A percentile compares a stretch with the other conserved stretches of the same genome.
Evolutionary conservation across 192 early-diverging fungal genomes (phyloP).

Genomic region (Geranomyces variabilis): DNA sequence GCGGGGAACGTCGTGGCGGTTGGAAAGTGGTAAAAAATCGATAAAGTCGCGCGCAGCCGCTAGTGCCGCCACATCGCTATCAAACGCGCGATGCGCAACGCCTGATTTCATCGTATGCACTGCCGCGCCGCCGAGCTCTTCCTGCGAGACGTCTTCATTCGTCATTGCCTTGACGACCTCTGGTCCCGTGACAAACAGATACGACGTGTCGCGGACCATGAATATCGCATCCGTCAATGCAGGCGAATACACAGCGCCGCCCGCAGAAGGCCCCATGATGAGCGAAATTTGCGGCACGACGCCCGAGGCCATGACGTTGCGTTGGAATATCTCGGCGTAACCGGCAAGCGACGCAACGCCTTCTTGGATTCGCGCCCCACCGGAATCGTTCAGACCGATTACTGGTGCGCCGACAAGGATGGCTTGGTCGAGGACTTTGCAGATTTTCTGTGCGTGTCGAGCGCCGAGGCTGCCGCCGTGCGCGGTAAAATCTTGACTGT

Average conservation of each 20-base stretch:
- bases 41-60: constrained; percentile 80
- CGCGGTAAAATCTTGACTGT: constrained; percentile 92
- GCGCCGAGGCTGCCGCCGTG: constrained; percentile 89
- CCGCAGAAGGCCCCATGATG: constrained; percentile 98
- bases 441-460: constrained; percentile 88
- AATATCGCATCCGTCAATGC: constrained; percentile 96
- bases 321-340: constrained; percentile 95
- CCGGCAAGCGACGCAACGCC: constrained; percentile 95
- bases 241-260: constrained; percentile 96
- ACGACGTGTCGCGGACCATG: constrained; percentile 95
- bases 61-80: constrained; percentile 92
- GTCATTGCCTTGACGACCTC: constrained; percentile 96
- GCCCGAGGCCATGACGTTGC: constrained; percentile 90
- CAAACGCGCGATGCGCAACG: constrained; percentile 90
- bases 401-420: constrained; percentile 91
- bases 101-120: constrained; percentile 90
- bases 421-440: constrained; percentile 93
- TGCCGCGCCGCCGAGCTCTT: constrained; percentile 90
- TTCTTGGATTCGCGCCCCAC: constrained; percentile 97
- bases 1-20: constrained; percentile 68
- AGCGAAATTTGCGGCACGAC: constrained; percentile 95
- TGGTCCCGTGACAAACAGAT: constrained; percentile 96
- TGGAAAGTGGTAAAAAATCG: constrained; percentile 86
- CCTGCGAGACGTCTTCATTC: constrained; percentile 92
- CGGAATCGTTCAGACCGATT: constrained; percentile 94